These are phyloP conservation scores for Emmonsiellopsis sp. DNA, from an alignment of 2,329 filamentous ascomycete species.

Conservation along the genomic window DNA sequence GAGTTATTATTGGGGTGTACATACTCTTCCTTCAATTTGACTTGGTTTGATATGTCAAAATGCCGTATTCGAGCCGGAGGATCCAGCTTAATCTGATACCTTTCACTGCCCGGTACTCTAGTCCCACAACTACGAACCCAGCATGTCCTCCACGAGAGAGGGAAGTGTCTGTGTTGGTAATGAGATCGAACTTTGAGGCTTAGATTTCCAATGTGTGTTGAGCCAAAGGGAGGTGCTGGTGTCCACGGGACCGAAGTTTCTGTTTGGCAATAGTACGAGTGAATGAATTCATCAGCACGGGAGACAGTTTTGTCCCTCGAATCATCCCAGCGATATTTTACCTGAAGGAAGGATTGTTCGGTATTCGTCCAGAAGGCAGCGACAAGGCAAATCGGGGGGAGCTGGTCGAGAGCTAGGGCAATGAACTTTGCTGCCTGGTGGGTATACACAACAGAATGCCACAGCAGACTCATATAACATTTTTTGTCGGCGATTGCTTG, in stretches of 20 bases:
- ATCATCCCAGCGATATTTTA: constrained; percentile 10
- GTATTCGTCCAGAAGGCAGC: constrained; percentile 14
- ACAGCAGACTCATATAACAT: constrained; percentile 7
- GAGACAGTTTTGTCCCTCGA: constrained; percentile 1
- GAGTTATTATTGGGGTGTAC: background rate
- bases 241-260: constrained; percentile 5
- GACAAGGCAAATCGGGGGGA: constrained; percentile 10
- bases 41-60: background rate
- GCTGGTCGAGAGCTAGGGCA: background rate
- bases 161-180: constrained; percentile 8
- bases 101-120: too few species aligned
- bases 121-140: constrained; percentile 10
- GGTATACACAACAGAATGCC: constrained; percentile 8
- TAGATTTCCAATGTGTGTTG: constrained; percentile 9
- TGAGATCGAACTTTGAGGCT: constrained; percentile 12
- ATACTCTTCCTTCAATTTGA: background rate
- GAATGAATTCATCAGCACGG: constrained; percentile 10
- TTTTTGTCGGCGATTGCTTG: constrained; percentile 3
- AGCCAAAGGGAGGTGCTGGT: constrained; percentile 13
- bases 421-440: constrained; percentile 3
- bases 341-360: constrained; percentile 14
- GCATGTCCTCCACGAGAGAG: constrained; percentile 12
- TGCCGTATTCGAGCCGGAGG: too few species aligned
- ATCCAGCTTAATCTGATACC: too few species aligned
- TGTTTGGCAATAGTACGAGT: constrained; percentile 10